phyloP scores from a whole-genome alignment of 2,329 filamentous ascomycete species.

The Fusarium tricinctum region DNA sequence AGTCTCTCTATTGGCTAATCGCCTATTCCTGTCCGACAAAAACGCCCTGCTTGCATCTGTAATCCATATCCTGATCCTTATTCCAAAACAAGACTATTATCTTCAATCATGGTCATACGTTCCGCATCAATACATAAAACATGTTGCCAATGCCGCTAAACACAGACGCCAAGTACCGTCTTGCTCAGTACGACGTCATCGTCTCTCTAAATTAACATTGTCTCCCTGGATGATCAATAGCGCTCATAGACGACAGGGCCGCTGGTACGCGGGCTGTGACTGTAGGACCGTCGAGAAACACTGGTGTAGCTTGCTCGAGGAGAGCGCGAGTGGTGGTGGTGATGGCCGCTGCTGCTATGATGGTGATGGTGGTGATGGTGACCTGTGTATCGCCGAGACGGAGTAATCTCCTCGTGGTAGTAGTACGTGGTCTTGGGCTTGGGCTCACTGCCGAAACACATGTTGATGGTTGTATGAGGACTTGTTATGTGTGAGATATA shows the following conservation, averaged over 20 bases:
- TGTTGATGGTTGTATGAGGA: conserved; percentile 50
- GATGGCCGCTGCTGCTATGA: conserved; percentile 36
- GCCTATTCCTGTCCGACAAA: conserved; percentile 3
- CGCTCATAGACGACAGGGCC: conserved; percentile 50
- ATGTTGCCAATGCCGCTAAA: conserved; percentile 37
- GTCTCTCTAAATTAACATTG: conserved; percentile 3
- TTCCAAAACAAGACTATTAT: conserved; percentile 16
- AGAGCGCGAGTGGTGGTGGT: conserved; percentile 51
- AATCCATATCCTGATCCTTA: conserved; percentile 1
- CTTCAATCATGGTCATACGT: conserved; percentile 18
- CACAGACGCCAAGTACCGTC: conserved; percentile 24
- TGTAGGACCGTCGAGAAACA: conserved; percentile 56
- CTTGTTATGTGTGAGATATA: conserved; percentile 12
- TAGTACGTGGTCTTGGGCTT: conserved; percentile 64
- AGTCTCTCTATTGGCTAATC: conserved; percentile 7
- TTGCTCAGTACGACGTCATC: conserved; percentile 35
- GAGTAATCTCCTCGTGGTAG: conserved; percentile 68
- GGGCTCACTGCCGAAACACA: conserved; percentile 65
- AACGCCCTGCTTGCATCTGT: conserved; percentile 27
- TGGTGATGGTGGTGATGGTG: conserved; percentile 55
- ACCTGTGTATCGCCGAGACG: conserved; percentile 58
- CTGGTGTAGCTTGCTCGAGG: conserved; percentile 61
- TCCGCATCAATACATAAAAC: conserved; percentile 30
- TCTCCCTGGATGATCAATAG: conserved; percentile 14
- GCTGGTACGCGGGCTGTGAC: conserved; percentile 61